Base-by-base conservation (phyloP, 2,329 filamentous ascomycete genomes). In the Claviceps sp. region DNA sequence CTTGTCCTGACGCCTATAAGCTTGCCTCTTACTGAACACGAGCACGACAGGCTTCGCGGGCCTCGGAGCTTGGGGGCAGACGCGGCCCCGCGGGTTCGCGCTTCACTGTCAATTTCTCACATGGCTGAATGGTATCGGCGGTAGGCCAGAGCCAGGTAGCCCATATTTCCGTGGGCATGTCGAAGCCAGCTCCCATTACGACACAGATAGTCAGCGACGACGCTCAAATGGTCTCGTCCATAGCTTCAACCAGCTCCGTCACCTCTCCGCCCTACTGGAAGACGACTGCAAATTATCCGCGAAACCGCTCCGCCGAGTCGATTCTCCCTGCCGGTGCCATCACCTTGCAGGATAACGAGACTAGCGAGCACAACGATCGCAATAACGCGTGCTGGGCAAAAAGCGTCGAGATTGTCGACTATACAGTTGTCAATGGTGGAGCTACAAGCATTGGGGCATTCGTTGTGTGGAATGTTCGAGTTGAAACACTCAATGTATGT, bases 401-500 rank as follows among this genome's bases (percentile, higher is more conserved):
- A 66, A 81, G 77, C 62, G 81, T 83, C 51, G 72, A 77, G 57
- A 73, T 84, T 43, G 70, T 73, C 40, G 76, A 79, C 60, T 69
- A 78, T 62, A 76, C 77, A 11, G 59, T 79, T 20, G 74, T 84
- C 46, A 78, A 80, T 54, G 73, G 77, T 49, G 74, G 75, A 56
- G 65, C 74, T 38, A 77, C 74, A 14, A 78, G 74, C 57, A 74
- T 81, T 30, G 91, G 91, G n/a, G 87, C 90, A 2, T 98, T 97
- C 70, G 88, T 96, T 1, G 89, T 95, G 7, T 98, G 88, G 87
- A 93, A 89, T 63, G 89, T 93, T 61, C 81, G 77, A 47, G 87
- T 98, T 45, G 83, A 93, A 65, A 96, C 89, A 3, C 71, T 97
- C 49, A 85, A 82, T 67, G 89, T 90, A 65, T 65, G 81, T 76